These are phyloP conservation scores for Fraxinus velutina DNA, from an alignment of 305 asterid species.

Conservation along the genomic window DNA sequence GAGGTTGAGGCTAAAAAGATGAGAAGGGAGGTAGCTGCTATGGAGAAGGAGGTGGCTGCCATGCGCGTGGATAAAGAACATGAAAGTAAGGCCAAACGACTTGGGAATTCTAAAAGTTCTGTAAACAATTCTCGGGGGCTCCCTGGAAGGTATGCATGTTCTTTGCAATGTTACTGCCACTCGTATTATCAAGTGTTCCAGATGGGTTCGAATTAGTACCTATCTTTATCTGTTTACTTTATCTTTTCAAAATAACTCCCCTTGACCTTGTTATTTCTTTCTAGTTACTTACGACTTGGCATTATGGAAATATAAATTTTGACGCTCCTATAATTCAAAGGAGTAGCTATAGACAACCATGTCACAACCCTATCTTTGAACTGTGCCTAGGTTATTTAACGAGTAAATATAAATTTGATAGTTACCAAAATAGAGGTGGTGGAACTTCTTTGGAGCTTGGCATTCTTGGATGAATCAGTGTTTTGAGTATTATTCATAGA, in stretches of 20 bases:
- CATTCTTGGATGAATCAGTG: background rate
- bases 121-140: constrained; percentile 65
- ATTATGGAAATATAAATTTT: background rate
- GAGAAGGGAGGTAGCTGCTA: constrained; percentile 97
- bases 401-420: background rate
- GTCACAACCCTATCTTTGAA: background rate
- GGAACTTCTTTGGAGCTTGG: background rate
- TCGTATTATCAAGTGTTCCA: background rate
- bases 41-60: constrained; percentile 99
- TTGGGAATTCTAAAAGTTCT: constrained; percentile 61
- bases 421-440: background rate
- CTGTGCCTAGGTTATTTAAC: background rate
- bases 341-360: background rate
- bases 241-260: background rate
- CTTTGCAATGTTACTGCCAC: constrained; percentile 1
- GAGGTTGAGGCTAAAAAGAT: constrained; percentile 98
- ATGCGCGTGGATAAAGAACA: constrained; percentile 92
- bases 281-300: background rate
- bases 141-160: constrained; percentile 65
- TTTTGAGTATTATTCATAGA: background rate
- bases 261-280: background rate
- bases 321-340: background rate
- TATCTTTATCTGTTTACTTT: background rate
- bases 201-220: background rate
- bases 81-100: constrained; percentile 69